phyloP scores from a whole-genome alignment of 495 filamentous ascomycete genomes.

The Penicillium coffeae region DNA sequence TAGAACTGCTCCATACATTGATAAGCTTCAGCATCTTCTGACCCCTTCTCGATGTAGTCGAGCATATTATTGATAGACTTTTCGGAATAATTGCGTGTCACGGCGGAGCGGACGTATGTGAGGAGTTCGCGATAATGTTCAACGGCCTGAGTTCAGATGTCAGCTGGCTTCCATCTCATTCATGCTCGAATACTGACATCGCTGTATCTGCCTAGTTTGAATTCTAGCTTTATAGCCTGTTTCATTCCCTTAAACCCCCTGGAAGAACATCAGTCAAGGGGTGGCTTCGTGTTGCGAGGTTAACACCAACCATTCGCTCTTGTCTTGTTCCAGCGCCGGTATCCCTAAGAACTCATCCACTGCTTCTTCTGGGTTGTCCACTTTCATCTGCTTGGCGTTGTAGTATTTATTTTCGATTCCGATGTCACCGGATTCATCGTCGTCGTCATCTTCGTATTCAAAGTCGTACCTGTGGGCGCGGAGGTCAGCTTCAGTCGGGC shows the following conservation, averaged over 20 bases:
- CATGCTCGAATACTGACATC: constrained; percentile 55
- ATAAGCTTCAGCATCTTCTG: constrained; percentile 73
- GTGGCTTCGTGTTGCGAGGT: too few relatives aligned
- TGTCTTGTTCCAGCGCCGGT: constrained; percentile 77
- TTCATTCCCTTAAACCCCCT: constrained; percentile 97
- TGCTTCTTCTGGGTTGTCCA: constrained; percentile 77
- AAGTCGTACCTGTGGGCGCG: constrained; percentile 74
- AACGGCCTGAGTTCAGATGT: constrained; percentile 60
- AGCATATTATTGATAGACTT: constrained; percentile 99
- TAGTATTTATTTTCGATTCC: constrained; percentile 99
- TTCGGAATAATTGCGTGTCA: constrained; percentile 97
- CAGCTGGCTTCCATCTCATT: not conserved
- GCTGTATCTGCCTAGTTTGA: constrained; percentile 78
- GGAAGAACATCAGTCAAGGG: constrained; percentile 13
- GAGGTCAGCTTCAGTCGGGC: constrained; percentile 13
- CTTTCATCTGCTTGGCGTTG: constrained; percentile 97
- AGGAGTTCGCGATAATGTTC: constrained; percentile 93
- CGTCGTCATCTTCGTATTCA: constrained; percentile 92
- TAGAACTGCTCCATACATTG: constrained; percentile 96
- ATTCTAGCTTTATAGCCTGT: constrained; percentile 96
- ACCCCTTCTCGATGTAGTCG: constrained; percentile 92
- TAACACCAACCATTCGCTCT: constrained; percentile 86
- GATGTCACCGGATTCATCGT: constrained; percentile 81
- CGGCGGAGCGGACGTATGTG: constrained; percentile 94
- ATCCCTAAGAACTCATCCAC: constrained; percentile 88